phyloP scores from a whole-genome alignment of 495 filamentous ascomycete genomes.

The Talaromyces ruber region DNA sequence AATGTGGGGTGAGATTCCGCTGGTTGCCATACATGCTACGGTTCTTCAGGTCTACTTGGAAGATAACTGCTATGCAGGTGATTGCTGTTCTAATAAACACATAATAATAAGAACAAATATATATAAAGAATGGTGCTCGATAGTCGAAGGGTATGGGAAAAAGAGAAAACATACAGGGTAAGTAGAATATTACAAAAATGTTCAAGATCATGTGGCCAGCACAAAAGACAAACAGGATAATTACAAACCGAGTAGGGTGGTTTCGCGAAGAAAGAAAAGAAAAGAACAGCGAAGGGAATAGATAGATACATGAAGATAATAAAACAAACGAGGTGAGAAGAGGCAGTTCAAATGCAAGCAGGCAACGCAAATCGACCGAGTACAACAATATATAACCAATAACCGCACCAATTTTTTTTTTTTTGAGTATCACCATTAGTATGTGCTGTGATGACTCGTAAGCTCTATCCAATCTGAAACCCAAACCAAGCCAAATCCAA shows the following conservation, averaged over 20 bases:
- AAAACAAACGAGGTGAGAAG: constrained; percentile 10
- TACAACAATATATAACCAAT: constrained; percentile 1
- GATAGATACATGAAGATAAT: constrained; percentile 15
- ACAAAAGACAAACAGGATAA: constrained; percentile 16
- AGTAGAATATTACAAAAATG: constrained; percentile 21
- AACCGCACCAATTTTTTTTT: constrained; percentile 5
- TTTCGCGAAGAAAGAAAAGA: constrained; percentile 11
- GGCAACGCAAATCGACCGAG: background rate
- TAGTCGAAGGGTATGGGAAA: constrained; percentile 22
- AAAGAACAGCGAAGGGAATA: constrained; percentile 5
- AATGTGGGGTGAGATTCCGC: background rate
- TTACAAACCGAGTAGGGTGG: constrained; percentile 10
- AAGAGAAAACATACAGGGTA: constrained; percentile 10
- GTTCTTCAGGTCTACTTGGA: background rate
- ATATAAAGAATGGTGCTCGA: constrained; percentile 8
- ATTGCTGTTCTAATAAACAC: background rate
- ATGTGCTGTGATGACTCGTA: constrained; percentile 1
- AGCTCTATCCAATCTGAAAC: constrained; percentile 4
- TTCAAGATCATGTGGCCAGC: constrained; percentile 26
- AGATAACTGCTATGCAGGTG: background rate
- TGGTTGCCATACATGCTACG: background rate
- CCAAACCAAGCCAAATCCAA: background rate
- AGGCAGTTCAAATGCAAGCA: constrained; percentile 5
- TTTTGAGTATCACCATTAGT: background rate
- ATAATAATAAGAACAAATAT: constrained; percentile 17